Percentiles rank a stretch among this genome's conserved stretches.
Evolutionary conservation across 371 early-diverging fungal genomes (phyloP).

Genomic region (Rhizomucor miehei): DNA sequence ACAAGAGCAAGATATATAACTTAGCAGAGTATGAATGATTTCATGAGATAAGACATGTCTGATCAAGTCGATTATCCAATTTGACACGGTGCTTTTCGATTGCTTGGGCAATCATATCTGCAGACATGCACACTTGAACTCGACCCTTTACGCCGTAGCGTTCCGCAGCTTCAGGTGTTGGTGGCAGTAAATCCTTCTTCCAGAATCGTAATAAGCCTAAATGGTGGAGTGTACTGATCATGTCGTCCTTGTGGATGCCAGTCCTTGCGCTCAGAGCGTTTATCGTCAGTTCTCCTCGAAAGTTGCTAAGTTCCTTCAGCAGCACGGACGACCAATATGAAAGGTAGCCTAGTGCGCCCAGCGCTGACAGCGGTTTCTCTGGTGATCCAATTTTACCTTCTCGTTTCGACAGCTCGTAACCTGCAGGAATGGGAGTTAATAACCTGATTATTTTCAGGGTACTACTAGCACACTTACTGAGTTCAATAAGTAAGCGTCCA

Average conservation of each 20-base stretch:
- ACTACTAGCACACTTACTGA: conserved; percentile 52
- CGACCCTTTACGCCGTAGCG: not conserved
- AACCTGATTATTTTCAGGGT: not conserved
- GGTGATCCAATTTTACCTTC: conserved; percentile 90
- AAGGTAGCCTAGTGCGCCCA: conserved; percentile 69
- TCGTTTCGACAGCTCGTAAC: conserved; percentile 86
- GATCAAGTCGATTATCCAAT: no score
- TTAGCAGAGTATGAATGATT: no score
- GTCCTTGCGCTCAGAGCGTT: conserved; percentile 30
- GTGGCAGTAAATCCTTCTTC: conserved; percentile 5
- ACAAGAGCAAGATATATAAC: no score
- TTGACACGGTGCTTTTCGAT: not conserved
- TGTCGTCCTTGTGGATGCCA: conserved; percentile 38
- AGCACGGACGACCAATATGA: conserved; percentile 76
- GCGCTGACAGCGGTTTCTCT: conserved; percentile 81
- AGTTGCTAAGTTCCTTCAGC: conserved; percentile 30
- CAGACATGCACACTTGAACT: conserved; percentile 7
- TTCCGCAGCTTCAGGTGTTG: not conserved
- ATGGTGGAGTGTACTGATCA: conserved; percentile 28
- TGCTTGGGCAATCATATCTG: conserved; percentile 9
- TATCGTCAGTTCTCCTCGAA: conserved; percentile 26
- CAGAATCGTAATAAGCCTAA: conserved; percentile 29
- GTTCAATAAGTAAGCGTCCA: conserved; percentile 84
- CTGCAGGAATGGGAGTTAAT: conserved; percentile 25
- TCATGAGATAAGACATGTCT: no score